Conservation (phyloP, 257 asterid genomes). For the Ehretia macrophylla region DNA sequence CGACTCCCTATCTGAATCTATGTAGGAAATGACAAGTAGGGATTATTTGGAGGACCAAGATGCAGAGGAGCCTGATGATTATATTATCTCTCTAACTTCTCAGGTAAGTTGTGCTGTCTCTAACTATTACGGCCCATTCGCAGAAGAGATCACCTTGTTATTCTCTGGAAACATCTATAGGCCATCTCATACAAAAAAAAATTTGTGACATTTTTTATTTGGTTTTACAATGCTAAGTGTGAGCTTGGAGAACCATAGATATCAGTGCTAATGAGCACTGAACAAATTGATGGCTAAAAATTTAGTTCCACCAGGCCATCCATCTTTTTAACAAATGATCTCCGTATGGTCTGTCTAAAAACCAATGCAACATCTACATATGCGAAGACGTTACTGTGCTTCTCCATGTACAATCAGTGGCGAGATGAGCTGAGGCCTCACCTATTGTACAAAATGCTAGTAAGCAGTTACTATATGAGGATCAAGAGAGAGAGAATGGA, state of each 20-base stretch:
- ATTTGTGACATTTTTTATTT: background rate
- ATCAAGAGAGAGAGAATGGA: too few species aligned
- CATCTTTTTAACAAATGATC: background rate
- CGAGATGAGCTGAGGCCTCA: too few species aligned
- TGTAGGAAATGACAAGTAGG: conserved; percentile 82
- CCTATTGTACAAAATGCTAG: too few species aligned
- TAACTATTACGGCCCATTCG: background rate
- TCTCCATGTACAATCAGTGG: too few species aligned
- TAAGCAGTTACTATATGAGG: too few species aligned
- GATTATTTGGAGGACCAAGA: conserved; percentile 96
- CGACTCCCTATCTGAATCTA: conserved; percentile 19
- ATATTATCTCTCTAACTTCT: conserved; percentile 82
- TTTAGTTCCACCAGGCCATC: background rate
- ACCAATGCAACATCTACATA: background rate
- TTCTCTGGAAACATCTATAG: background rate
- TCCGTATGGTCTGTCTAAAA: background rate
- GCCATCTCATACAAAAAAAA: background rate
- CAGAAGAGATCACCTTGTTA: background rate
- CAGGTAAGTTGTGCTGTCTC: conserved; percentile 46
- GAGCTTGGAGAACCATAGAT: background rate
- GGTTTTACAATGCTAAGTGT: background rate
- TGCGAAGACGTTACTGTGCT: background rate
- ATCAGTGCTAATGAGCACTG: background rate
- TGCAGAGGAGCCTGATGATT: conserved; percentile 99
- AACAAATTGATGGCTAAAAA: background rate